Conservation (phyloP, 495 filamentous ascomycete genomes). For the Rostrohypoxylon terebratum region DNA sequence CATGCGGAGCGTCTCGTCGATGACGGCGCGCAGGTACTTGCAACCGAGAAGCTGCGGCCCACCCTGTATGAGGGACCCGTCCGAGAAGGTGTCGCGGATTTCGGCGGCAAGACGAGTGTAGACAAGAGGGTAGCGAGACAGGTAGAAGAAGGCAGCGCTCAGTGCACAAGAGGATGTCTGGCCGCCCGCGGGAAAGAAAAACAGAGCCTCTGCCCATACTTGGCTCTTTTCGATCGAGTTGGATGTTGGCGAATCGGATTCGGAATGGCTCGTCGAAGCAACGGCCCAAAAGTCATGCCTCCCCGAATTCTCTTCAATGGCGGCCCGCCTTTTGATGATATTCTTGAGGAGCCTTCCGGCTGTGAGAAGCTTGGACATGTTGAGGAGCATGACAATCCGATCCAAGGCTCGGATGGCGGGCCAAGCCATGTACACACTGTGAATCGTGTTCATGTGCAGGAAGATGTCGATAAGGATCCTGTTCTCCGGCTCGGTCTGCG, state of each 20-base stretch:
- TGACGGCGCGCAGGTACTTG: slow-evolving; percentile 60
- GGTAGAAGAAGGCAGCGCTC: too few relatives aligned
- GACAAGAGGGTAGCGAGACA: too few relatives aligned
- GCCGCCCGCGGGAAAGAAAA: too few relatives aligned
- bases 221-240: too few relatives aligned
- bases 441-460: not conserved
- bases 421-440: not conserved
- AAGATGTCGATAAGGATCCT: not conserved
- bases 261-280: too few relatives aligned
- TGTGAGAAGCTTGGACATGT: not conserved
- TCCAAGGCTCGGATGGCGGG: not conserved
- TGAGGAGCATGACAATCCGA: not conserved
- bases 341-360: not conserved
- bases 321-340: not conserved
- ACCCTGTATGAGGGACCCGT: slow-evolving; percentile 43
- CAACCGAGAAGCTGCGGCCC: slow-evolving; percentile 60
- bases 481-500: not conserved
- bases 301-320: not conserved
- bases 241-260: too few relatives aligned
- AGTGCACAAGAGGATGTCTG: too few relatives aligned
- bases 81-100: slow-evolving; percentile 53
- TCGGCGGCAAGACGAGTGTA: slow-evolving; percentile 49
- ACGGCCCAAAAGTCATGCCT: too few relatives aligned
- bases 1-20: slow-evolving; percentile 70
- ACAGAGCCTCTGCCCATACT: too few relatives aligned